Conservation (phyloP, 257 asterid species). For the Lycium barbarum region DNA sequence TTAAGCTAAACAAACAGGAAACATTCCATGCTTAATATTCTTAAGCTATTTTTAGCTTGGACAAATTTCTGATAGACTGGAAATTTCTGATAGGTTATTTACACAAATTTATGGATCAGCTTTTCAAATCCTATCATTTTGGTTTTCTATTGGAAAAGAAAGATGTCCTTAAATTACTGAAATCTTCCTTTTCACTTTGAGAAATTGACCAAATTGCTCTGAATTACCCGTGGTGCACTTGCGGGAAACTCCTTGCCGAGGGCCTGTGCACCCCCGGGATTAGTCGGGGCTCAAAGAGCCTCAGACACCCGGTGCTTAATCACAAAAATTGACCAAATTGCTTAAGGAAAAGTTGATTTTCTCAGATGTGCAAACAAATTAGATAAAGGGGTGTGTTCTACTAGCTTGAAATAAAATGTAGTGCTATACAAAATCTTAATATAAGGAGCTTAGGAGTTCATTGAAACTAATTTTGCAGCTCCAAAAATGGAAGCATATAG, state of each 20-base stretch:
- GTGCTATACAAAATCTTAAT: not conserved
- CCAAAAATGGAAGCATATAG: not conserved
- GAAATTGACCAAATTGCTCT: not conserved
- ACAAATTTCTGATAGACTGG: not conserved
- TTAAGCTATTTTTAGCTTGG: not conserved
- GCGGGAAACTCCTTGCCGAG: no score
- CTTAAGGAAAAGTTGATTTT: not conserved
- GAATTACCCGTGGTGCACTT: no score
- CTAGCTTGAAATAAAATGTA: not conserved
- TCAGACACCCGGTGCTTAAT: no score
- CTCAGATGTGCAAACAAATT: not conserved
- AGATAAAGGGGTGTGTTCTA: not conserved
- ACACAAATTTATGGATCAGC: not conserved
- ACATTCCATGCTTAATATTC: not conserved
- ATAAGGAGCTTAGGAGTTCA: not conserved
- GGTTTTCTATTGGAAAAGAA: not conserved
- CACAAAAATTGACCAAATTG: slow-evolving; percentile 1
- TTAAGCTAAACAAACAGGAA: not conserved
- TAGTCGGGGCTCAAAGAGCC: no score
- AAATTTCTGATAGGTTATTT: not conserved
- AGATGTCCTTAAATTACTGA: not conserved
- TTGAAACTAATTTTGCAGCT: not conserved
- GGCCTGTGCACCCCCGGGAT: no score
- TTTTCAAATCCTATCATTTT: not conserved
- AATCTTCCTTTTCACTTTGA: not conserved